phyloP scores from a whole-genome alignment of 352 stramenopile species.

The Thalassiosira mediterranea region DNA sequence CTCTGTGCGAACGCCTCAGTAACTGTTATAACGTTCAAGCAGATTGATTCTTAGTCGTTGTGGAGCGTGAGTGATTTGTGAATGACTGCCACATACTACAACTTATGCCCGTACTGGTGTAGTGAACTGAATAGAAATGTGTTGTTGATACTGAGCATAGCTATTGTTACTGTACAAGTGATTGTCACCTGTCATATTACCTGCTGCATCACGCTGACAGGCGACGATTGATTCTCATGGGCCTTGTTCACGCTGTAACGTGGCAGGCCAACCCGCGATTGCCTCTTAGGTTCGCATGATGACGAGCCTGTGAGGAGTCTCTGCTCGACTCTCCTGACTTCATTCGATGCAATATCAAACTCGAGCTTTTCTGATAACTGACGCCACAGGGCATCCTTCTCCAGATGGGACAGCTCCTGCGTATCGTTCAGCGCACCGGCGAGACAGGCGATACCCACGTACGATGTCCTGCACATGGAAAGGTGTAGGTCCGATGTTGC shows the following conservation, averaged over 20 bases:
- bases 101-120: too few species aligned
- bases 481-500: constrained; percentile 37
- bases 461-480: constrained; percentile 23
- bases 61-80: too few species aligned
- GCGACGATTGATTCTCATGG: constrained; percentile 12
- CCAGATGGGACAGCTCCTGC: constrained; percentile 4
- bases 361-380: constrained; percentile 22
- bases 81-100: too few species aligned
- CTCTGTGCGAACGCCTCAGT: too few species aligned
- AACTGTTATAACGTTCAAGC: too few species aligned
- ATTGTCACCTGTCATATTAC: too few species aligned
- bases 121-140: too few species aligned
- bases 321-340: constrained; percentile 29
- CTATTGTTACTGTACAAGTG: too few species aligned
- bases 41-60: too few species aligned
- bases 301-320: constrained; percentile 11
- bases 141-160: too few species aligned
- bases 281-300: neutral
- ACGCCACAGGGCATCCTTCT: constrained; percentile 11
- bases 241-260: constrained; percentile 4
- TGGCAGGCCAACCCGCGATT: constrained; percentile 4
- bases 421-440: constrained; percentile 33
- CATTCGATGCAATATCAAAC: constrained; percentile 26
- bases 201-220: constrained; percentile 23
- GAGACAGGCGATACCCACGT: constrained; percentile 38